Evolutionary conservation across 345 rosid species (phyloP), one percentile per base, ranked within the genome.

Genomic region (Firmiana major): DNA sequence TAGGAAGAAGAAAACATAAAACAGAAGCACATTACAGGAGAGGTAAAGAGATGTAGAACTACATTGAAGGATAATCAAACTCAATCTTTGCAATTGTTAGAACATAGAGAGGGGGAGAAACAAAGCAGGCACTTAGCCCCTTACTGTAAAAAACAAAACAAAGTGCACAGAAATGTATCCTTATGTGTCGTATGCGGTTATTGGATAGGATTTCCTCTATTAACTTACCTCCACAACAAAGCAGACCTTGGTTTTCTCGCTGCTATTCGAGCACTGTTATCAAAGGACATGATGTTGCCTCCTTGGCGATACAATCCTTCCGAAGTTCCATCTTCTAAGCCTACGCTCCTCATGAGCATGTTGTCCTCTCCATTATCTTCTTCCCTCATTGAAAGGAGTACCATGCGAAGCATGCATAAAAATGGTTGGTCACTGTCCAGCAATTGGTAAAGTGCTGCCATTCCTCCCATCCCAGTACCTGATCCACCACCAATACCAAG

Each of bases 401-500:
- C 97, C 98, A 97, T 92, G 19, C 99, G 96, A 38, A 97, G 96
- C 98, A 97, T 97, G 87, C 99, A 97, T 75, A 97, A 84, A 85
- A 97, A 97, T 49, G 99, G 99, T 81, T 97, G 99, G 81, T 97
- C 99, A 79, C 99, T 97, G 82, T 97, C 99, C 80, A 97, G 81
- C 64, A 94, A 84, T 81, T 97, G 99, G 87, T 94, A 97, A 65
- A 97, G 93, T 58, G 97, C 92, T 43, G 97, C 83, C 99, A 97
- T 94, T 77, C 98, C 99, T 84, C 99, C 99, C 99, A 97, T 97
- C 76, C 99, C 99, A 80, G 99, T 97, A 82, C 99, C 99, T 40
- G 99, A 97, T 82, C 98, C 99, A 77, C 97, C 97, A 72, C 99
- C 98, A 66, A 97, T 97, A 75, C 98, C 99, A 80, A 97, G 98